These are phyloP conservation scores for Boletus sp. DNA, from an alignment of 768 basidiomycete species.

Conservation along the genomic window DNA sequence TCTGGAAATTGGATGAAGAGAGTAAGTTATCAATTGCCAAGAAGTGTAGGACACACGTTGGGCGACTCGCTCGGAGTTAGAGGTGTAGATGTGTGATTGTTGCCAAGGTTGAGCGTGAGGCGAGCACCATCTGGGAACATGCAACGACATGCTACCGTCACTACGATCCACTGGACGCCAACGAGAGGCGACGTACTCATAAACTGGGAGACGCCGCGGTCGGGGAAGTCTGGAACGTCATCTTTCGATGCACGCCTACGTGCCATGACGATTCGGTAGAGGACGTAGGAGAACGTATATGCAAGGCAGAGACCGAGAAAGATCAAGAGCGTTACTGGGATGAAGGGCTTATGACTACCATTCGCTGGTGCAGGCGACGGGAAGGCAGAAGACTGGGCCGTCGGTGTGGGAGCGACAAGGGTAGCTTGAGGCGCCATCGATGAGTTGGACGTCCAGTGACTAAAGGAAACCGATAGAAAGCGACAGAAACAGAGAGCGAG, in stretches of 20 bases:
- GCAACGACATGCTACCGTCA: neutral
- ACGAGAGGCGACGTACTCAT: slow-evolving; percentile 23
- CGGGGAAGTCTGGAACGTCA: slow-evolving; percentile 19
- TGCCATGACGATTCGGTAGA: slow-evolving; percentile 28
- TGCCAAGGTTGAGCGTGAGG: slow-evolving; percentile 22
- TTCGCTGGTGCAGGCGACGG: slow-evolving; percentile 1
- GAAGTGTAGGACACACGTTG: slow-evolving; percentile 12
- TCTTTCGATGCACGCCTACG: slow-evolving; percentile 11
- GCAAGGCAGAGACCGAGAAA: slow-evolving; percentile 27
- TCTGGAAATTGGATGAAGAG: slow-evolving; percentile 3
- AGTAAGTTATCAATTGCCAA: neutral
- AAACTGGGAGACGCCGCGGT: slow-evolving; percentile 25
- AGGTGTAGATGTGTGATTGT: slow-evolving; percentile 1
- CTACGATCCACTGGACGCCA: neutral
- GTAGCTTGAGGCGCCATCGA: slow-evolving; percentile 27
- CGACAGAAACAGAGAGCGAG: slow-evolving; percentile 6
- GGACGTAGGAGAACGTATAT: slow-evolving; percentile 26
- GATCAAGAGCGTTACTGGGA: slow-evolving; percentile 20
- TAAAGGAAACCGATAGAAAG: slow-evolving; percentile 8
- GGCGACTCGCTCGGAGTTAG: neutral
- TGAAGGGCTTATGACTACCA: slow-evolving; percentile 4
- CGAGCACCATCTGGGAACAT: slow-evolving; percentile 22
- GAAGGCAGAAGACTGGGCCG: slow-evolving; percentile 1
- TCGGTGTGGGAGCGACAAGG: neutral
- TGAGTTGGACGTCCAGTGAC: slow-evolving; percentile 2